Base-by-base conservation (phyloP, 1,284 basidiomycete species). In the Tilletia caries region DNA sequence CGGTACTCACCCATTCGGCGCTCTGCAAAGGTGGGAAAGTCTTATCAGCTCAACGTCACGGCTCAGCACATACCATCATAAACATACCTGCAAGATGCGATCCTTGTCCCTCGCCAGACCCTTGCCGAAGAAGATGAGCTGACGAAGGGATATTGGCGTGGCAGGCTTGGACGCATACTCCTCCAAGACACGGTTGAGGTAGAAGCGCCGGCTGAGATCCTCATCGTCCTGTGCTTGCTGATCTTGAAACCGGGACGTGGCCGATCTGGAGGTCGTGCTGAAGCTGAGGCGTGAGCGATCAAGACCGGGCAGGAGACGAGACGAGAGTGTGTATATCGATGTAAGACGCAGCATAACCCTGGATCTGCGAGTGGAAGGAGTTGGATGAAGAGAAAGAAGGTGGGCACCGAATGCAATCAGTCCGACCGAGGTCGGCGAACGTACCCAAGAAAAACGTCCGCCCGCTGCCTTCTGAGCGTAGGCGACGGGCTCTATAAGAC, bases 161-260 rank as follows among this genome's bases (percentile, higher is more conserved):
- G 91, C 89, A 69, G 90, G 87, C 78, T 88, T 90, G 34, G 89
- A 87, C 1, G 92, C 92, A 87, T 91, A 93, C 6, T 90, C 84
- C 75, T 93, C 92, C 64, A 94, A 85, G 67, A 92, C 91, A 75
- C 88, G 88, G 79, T 93, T 94, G 76, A 91, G 90, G 80, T 94
- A 94, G 81, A 94, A 94, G 76, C 92, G 90, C 0, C 81, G 72
- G 4, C 80, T 79, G 2, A 81, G 76, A 32, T 71, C 67, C 12
- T 62, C 32, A 44, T 33, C 46, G 54, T 25, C 64, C 41, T 65
- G 25, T n/a, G 15, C 20, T 12, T 41, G 37, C 37, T 41, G 37
- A 13, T 5, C 5, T 41, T 41, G 37, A 15, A 2, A 41, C 15
- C 15, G 37, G 37, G 33, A 60, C 29, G 33, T 4, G 3, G 54